Conservation (phyloP, 2,329 filamentous ascomycete genomes). For the Verticillium nubilum region DNA sequence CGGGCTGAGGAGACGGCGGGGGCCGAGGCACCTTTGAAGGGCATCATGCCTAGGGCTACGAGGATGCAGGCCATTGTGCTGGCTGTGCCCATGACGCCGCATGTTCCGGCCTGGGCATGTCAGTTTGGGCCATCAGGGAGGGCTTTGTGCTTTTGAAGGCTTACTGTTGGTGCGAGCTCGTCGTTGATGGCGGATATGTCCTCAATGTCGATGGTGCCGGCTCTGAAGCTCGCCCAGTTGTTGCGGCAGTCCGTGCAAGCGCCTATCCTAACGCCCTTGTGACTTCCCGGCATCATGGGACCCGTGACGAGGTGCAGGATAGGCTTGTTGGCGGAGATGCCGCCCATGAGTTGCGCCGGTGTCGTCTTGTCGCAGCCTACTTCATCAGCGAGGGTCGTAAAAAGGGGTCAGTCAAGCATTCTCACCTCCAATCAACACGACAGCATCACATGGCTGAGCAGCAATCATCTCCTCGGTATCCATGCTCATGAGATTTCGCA, state of each 20-base stretch:
- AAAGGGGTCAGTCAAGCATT: slow-evolving; percentile 1
- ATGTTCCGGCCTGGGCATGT: slow-evolving; percentile 58
- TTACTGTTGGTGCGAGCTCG: slow-evolving; percentile 64
- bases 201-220: slow-evolving; percentile 62
- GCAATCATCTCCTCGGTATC: slow-evolving; percentile 75
- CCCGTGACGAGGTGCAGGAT: slow-evolving; percentile 64
- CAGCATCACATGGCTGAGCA: slow-evolving; percentile 65
- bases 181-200: slow-evolving; percentile 67
- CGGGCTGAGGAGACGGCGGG: slow-evolving; percentile 75
- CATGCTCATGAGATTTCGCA: slow-evolving; percentile 73
- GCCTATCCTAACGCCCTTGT: slow-evolving; percentile 58
- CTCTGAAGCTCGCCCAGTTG: slow-evolving; percentile 66
- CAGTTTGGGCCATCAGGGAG: not conserved
- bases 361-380: slow-evolving; percentile 69
- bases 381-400: not conserved
- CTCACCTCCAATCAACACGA: slow-evolving; percentile 60
- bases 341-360: slow-evolving; percentile 70
- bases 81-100: slow-evolving; percentile 87
- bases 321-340: slow-evolving; percentile 68
- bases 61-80: slow-evolving; percentile 86
- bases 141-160: slow-evolving; percentile 12
- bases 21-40: slow-evolving; percentile 71
- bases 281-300: slow-evolving; percentile 70
- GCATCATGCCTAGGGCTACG: slow-evolving; percentile 74
- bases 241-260: slow-evolving; percentile 72